Percentiles rank a stretch among this genome's conserved stretches.
These are phyloP conservation scores for Aspergillus nanangensis DNA, from an alignment of 495 filamentous ascomycete genomes.

Conservation along the genomic window DNA sequence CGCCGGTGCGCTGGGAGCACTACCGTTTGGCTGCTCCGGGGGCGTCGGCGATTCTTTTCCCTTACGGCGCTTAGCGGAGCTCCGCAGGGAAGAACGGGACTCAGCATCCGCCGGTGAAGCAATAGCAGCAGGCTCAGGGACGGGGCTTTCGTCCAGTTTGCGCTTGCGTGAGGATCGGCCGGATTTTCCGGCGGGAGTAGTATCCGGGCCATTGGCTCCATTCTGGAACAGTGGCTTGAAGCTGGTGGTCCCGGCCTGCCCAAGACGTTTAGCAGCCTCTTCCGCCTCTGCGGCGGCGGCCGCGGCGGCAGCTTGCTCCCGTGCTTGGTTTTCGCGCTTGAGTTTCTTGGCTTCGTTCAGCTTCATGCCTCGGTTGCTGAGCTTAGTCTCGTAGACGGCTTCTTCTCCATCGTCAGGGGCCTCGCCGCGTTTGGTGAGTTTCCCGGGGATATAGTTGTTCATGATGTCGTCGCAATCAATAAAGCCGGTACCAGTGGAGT, in stretches of 20 bases:
- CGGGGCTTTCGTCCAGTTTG: conserved; percentile 22
- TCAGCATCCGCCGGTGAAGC: conserved; percentile 10
- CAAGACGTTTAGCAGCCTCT: conserved; percentile 50
- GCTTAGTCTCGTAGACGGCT: conserved; percentile 33
- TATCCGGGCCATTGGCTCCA: conserved; percentile 11
- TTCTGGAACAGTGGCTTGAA: conserved; percentile 8
- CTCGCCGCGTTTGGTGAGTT: conserved; percentile 44
- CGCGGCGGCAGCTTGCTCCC: conserved; percentile 56
- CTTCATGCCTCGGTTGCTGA: conserved; percentile 86
- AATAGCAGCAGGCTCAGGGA: neutral
- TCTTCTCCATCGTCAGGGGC: conserved; percentile 41
- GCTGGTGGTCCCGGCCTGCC: conserved; percentile 11
- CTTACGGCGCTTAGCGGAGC: conserved; percentile 20
- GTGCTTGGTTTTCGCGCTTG: conserved; percentile 67
- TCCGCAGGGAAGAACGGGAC: conserved; percentile 14
- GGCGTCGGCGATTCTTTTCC: conserved; percentile 12
- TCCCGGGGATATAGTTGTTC: conserved; percentile 37
- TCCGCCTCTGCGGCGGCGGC: conserved; percentile 56
- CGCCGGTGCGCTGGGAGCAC: conserved; percentile 3
- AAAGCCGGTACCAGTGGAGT: conserved; percentile 64
- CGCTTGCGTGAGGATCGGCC: conserved; percentile 26
- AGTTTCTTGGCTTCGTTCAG: conserved; percentile 89
- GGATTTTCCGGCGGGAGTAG: conserved; percentile 10
- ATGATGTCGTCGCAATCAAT: conserved; percentile 49
- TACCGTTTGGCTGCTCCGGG: conserved; percentile 16